Evolutionary conservation across 1,284 basidiomycete species (phyloP), one percentile per base, ranked within the genome.

Genomic region (Fomitiporia mediterranea): DNA sequence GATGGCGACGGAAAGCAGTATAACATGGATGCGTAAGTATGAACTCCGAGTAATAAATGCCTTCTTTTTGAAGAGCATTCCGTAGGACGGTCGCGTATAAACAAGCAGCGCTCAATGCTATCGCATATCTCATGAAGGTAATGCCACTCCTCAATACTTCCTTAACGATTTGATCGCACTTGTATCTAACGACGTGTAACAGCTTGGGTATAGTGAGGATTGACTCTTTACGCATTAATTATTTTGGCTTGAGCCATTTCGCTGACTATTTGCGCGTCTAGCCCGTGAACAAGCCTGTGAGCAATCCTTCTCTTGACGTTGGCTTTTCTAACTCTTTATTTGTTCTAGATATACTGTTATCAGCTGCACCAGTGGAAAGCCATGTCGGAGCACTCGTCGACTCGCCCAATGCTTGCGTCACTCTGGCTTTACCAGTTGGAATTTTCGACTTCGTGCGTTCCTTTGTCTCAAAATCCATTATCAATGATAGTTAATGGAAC

Each of bases 341-440:
- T 57, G 53, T 15, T 13, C 21, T 63, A 78, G 84, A 91, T 63
- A 76, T 91, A 4, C 71, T 91, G 8, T 74, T 92, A 15, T 84
- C 83, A 0, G 87, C 87, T 0, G 88, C 88, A 0, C 88, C 89
- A 0, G 72, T 91, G 42, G 89, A 91, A 65, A 82, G 82, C 55
- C 86, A 89, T 63, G 79, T 90, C 56, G 86, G 82, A 4, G 86
- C 86, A 2, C 66, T 90, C 23, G 88, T 90, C 38, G 84, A 89
- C 67, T 84, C 83, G 2, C 87, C 86, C 2, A 90, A 89, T 61
- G 86, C 86, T 0, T 89, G 86, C 63, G 86, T 89, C 1, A 89
- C 86, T 0, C 71, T 90, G 39, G 85, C 78, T 0, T 73, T 89
- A 2, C 87, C 86, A 2, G 74, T 82, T 23, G 85, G 80, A 5